Evolutionary conservation across 345 rosid species (phyloP).

Genomic region (Turritis glabra): DNA sequence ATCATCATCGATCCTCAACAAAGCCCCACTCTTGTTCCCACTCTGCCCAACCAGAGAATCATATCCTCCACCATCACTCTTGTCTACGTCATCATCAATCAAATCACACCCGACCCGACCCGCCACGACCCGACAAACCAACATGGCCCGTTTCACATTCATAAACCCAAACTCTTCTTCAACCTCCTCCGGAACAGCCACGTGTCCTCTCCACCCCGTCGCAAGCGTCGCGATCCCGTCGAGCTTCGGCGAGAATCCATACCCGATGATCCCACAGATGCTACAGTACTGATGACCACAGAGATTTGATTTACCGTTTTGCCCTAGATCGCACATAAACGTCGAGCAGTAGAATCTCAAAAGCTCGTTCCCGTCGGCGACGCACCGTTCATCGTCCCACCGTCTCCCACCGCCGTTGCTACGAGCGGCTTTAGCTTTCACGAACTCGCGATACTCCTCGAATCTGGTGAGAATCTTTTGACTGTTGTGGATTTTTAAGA

Average conservation of each 20-base stretch:
- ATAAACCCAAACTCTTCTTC: slow-evolving; percentile 89
- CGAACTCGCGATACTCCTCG: slow-evolving; percentile 88
- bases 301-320: slow-evolving; percentile 49
- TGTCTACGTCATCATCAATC: slow-evolving; percentile 47
- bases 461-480: slow-evolving; percentile 70
- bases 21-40: slow-evolving; percentile 41
- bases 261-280: slow-evolving; percentile 75
- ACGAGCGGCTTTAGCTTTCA: slow-evolving; percentile 70
- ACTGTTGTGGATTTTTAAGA: slow-evolving; percentile 85
- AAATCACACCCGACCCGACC: slow-evolving; percentile 72
- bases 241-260: slow-evolving; percentile 85
- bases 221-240: slow-evolving; percentile 85
- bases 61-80: slow-evolving; percentile 67
- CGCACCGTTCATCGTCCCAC: slow-evolving; percentile 75
- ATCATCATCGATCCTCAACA: slow-evolving; percentile 64
- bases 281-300: slow-evolving; percentile 83
- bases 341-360: slow-evolving; percentile 89
- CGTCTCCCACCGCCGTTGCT: no score
- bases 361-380: slow-evolving; percentile 97
- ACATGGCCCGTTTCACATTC: slow-evolving; percentile 92
- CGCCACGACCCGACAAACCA: slow-evolving; percentile 78
- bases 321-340: slow-evolving; percentile 77
- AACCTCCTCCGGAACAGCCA: slow-evolving; percentile 72
- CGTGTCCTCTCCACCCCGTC: slow-evolving; percentile 83
- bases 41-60: slow-evolving; percentile 73